These are phyloP conservation scores for Delonix regia DNA, from an alignment of 306 rosid genomes.

Conservation along the genomic window DNA sequence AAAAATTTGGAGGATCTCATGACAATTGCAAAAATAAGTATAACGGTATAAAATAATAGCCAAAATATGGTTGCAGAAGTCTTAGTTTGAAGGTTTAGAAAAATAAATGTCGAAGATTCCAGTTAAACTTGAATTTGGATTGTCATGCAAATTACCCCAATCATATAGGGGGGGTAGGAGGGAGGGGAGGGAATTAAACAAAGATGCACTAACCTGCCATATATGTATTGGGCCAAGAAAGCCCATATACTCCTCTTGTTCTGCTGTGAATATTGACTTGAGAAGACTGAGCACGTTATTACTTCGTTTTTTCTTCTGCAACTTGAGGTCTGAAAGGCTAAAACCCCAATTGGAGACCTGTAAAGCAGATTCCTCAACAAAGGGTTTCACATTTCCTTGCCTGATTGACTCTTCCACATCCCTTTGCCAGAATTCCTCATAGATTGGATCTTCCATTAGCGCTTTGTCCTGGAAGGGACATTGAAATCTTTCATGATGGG, in stretches of 20 bases:
- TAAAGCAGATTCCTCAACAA: constrained; percentile 87
- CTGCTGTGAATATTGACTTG: constrained; percentile 66
- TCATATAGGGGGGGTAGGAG: background rate
- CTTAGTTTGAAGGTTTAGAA: constrained; percentile 7
- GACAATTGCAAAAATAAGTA: background rate
- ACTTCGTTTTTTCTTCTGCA: constrained; percentile 69
- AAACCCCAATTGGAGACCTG: constrained; percentile 97
- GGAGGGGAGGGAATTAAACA: background rate
- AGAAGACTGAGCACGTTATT: constrained; percentile 67
- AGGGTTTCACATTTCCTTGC: constrained; percentile 75
- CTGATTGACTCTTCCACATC: constrained; percentile 95
- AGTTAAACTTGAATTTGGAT: background rate
- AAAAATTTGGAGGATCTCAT: background rate
- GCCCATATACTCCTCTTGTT: constrained; percentile 71
- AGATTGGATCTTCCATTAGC: constrained; percentile 85
- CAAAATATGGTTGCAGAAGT: constrained; percentile 8
- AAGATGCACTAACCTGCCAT: constrained; percentile 83
- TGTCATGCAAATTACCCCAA: constrained; percentile 25
- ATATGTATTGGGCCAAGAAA: constrained; percentile 96
- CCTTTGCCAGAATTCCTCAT: constrained; percentile 98
- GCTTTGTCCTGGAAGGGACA: constrained; percentile 75
- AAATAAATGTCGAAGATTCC: constrained; percentile 21
- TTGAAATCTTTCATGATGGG: constrained; percentile 25
- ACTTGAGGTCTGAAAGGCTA: constrained; percentile 84
- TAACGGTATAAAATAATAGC: background rate